Evolutionary conservation across 2,329 filamentous ascomycete genomes (phyloP).

Genomic region (Neobulgaria alba): DNA sequence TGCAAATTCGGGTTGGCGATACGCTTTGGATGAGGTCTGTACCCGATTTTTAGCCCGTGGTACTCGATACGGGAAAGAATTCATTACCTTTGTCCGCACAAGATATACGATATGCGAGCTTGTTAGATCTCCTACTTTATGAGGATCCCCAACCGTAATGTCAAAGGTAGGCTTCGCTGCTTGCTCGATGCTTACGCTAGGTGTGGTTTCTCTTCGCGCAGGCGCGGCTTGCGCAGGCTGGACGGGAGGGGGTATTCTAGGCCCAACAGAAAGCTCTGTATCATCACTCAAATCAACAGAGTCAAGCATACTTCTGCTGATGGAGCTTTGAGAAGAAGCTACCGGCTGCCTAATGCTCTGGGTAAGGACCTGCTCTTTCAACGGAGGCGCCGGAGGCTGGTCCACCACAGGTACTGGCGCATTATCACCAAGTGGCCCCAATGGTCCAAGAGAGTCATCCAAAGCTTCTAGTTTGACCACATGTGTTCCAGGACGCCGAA

Average conservation of each 20-base stretch:
- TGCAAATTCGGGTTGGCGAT: conserved; percentile 83
- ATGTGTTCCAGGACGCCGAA: conserved; percentile 61
- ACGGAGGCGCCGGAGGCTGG: conserved; percentile 59
- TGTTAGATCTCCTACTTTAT: conserved; percentile 94
- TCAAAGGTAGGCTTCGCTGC: conserved; percentile 86
- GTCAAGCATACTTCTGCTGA: conserved; percentile 46
- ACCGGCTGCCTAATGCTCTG: conserved; percentile 40
- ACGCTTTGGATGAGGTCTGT: conserved; percentile 91
- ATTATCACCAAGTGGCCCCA: conserved; percentile 57
- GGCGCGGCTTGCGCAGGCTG: conserved; percentile 46
- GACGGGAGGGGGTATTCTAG: conserved; percentile 59
- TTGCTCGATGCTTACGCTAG: conserved; percentile 86
- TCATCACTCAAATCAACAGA: conserved; percentile 66
- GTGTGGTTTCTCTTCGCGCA: conserved; percentile 46
- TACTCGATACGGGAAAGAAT: not conserved
- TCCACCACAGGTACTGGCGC: conserved; percentile 31
- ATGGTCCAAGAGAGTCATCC: conserved; percentile 64
- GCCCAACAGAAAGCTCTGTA: conserved; percentile 38
- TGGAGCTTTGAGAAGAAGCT: conserved; percentile 38
- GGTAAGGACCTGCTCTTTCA: conserved; percentile 57
- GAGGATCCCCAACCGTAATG: conserved; percentile 89
- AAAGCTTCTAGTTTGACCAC: conserved; percentile 71
- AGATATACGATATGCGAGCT: conserved; percentile 97
- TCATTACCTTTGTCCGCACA: conserved; percentile 75
- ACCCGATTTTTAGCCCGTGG: conserved; percentile 12